Conservation (phyloP, 2,329 filamentous ascomycete species). For the Monosporascus sp. region DNA sequence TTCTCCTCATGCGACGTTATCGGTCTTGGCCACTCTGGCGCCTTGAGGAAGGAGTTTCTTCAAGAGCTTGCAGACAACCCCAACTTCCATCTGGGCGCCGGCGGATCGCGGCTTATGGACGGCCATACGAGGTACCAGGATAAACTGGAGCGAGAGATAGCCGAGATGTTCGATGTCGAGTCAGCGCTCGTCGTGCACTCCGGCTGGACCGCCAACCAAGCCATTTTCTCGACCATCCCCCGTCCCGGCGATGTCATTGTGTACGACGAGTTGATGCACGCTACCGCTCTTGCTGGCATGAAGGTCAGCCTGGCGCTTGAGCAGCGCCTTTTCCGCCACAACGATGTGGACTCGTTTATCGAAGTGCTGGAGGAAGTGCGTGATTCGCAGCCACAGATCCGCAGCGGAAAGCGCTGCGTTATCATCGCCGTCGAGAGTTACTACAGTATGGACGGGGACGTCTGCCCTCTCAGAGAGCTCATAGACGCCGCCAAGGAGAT, state of each 20-base stretch:
- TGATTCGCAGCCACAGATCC: conserved; percentile 23
- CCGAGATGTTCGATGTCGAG: conserved; percentile 53
- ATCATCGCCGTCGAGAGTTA: conserved; percentile 35
- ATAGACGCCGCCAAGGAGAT: conserved; percentile 30
- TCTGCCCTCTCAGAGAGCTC: conserved; percentile 33
- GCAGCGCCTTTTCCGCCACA: conserved; percentile 42
- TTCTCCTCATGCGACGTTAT: too few species aligned
- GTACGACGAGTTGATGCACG: conserved; percentile 62
- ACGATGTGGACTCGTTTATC: conserved; percentile 28
- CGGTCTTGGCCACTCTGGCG: too few species aligned
- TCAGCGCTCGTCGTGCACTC: conserved; percentile 56
- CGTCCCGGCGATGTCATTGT: conserved; percentile 50
- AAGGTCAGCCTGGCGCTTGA: conserved; percentile 44
- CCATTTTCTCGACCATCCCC: conserved; percentile 43
- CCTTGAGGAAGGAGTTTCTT: too few species aligned
- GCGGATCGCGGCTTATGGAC: too few species aligned
- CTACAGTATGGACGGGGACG: conserved; percentile 45
- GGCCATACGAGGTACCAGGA: too few species aligned
- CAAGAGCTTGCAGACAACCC: too few species aligned
- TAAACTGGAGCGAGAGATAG: conserved; percentile 45
- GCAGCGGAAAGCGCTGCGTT: conserved; percentile 24
- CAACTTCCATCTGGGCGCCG: too few species aligned
- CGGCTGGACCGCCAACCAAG: conserved; percentile 48
- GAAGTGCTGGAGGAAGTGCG: conserved; percentile 28
- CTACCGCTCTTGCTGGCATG: conserved; percentile 62